Conservation (phyloP, 2,329 filamentous ascomycete species). For the Penicillium concentricum region DNA sequence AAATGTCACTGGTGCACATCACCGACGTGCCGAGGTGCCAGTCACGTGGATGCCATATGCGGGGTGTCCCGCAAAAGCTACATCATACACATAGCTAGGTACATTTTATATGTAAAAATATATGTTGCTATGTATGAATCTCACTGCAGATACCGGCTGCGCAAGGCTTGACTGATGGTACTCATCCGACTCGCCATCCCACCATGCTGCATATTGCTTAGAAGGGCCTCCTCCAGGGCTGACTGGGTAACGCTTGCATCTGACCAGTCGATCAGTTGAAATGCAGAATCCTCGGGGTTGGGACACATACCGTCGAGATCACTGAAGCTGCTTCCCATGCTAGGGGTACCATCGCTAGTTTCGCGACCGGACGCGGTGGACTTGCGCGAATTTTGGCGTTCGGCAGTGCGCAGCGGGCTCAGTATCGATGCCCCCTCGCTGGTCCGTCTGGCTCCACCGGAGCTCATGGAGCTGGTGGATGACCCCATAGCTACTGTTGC, state of each 20-base stretch:
- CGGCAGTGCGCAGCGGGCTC: slow-evolving; percentile 50
- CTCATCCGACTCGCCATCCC: slow-evolving; percentile 52
- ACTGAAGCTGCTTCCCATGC: slow-evolving; percentile 66
- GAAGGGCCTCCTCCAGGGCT: slow-evolving; percentile 62
- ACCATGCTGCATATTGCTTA: slow-evolving; percentile 62
- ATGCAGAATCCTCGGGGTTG: not conserved
- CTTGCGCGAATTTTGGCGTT: slow-evolving; percentile 50
- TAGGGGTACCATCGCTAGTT: slow-evolving; percentile 57
- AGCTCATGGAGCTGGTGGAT: slow-evolving; percentile 41
- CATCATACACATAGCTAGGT: not conserved
- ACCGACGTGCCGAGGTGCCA: not conserved
- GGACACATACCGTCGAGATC: slow-evolving; percentile 57
- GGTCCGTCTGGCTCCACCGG: slow-evolving; percentile 27
- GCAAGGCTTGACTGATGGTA: slow-evolving; percentile 54
- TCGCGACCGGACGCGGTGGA: slow-evolving; percentile 38
- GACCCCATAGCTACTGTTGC: slow-evolving; percentile 27
- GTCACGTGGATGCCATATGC: slow-evolving; percentile 8
- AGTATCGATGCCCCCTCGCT: slow-evolving; percentile 24
- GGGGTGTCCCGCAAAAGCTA: not conserved
- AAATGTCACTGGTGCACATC: not conserved
- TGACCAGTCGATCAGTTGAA: slow-evolving; percentile 21
- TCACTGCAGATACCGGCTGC: slow-evolving; percentile 51
- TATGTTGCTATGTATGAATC: not conserved
- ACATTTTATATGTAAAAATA: not conserved
- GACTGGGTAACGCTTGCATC: slow-evolving; percentile 65